Conservation (phyloP, 306 rosid species). For the Hippophae gyantsensis region DNA sequence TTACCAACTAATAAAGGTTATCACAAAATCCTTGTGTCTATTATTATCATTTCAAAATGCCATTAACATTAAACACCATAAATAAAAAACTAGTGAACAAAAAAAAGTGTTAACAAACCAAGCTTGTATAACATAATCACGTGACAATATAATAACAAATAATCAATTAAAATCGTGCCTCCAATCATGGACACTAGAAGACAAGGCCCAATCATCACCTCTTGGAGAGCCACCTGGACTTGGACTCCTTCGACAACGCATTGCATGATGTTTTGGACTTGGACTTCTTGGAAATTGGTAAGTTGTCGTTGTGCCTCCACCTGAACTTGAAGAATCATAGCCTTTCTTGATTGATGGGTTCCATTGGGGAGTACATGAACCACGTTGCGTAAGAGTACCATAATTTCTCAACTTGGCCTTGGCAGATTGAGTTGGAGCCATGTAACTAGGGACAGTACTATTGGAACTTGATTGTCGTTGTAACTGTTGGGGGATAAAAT, state of each 20-base stretch:
- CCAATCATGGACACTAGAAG: slow-evolving; percentile 48
- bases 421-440: slow-evolving; percentile 87
- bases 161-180: slow-evolving; percentile 31
- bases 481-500: slow-evolving; percentile 15
- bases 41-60: no score
- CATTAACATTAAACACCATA: no score
- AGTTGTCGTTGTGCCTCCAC: slow-evolving; percentile 31
- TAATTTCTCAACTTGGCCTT: slow-evolving; percentile 66
- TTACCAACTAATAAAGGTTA: no score
- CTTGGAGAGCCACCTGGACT: slow-evolving; percentile 27
- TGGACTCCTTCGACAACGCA: slow-evolving; percentile 29
- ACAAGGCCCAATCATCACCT: slow-evolving; percentile 55
- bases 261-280: slow-evolving; percentile 43
- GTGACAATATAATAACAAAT: no score
- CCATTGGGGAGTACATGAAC: slow-evolving; percentile 23
- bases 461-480: slow-evolving; percentile 20
- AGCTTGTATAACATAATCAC: slow-evolving; percentile 20
- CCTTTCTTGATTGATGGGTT: slow-evolving; percentile 39
- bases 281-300: slow-evolving; percentile 42
- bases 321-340: slow-evolving; percentile 47
- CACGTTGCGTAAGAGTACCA: slow-evolving; percentile 18
- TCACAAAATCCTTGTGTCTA: no score
- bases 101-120: neutral
- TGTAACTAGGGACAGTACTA: slow-evolving; percentile 54
- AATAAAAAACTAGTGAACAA: no score